Evolutionary conservation across 1,139 yeast genomes (phyloP).

Genomic region (Candida dubliniensis): DNA sequence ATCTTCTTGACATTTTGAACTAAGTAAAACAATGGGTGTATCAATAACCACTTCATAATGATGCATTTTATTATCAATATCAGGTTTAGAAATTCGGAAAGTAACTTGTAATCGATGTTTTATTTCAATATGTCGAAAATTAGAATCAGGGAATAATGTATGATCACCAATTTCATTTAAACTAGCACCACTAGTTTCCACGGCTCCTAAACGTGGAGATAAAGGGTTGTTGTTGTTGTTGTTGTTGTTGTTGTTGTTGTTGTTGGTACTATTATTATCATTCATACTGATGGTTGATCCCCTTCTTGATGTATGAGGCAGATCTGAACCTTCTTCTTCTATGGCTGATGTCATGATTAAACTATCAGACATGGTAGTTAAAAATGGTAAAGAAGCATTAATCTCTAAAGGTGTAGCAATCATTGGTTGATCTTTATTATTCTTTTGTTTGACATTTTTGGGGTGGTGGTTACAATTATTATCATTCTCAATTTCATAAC

Average conservation of each 20-base stretch:
- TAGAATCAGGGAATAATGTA: conserved; percentile 64
- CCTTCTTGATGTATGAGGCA: no score
- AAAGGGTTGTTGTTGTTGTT: conserved; percentile 20
- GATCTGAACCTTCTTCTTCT: conserved; percentile 21
- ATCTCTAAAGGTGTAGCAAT: conserved; percentile 48
- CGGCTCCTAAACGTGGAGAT: conserved; percentile 42
- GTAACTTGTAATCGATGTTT: conserved; percentile 78
- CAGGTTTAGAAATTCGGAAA: conserved; percentile 71
- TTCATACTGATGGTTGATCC: no score
- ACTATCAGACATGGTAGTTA: conserved; percentile 44
- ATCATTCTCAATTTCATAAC: conserved; percentile 41
- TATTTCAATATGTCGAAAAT: conserved; percentile 67
- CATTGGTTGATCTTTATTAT: conserved; percentile 21
- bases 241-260: conserved; percentile 1
- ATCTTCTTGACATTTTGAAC: conserved; percentile 60
- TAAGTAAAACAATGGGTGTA: conserved; percentile 73
- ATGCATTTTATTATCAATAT: conserved; percentile 59
- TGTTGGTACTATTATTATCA: neutral
- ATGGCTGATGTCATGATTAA: conserved; percentile 24
- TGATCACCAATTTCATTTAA: conserved; percentile 19
- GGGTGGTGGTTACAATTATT: conserved; percentile 6
- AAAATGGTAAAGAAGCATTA: conserved; percentile 46
- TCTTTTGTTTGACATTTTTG: conserved; percentile 16
- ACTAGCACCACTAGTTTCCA: conserved; percentile 43
- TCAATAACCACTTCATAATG: conserved; percentile 90